These are phyloP conservation scores for Tanacetum coccineum DNA, from an alignment of 129 eudicot species.

Conservation along the genomic window DNA sequence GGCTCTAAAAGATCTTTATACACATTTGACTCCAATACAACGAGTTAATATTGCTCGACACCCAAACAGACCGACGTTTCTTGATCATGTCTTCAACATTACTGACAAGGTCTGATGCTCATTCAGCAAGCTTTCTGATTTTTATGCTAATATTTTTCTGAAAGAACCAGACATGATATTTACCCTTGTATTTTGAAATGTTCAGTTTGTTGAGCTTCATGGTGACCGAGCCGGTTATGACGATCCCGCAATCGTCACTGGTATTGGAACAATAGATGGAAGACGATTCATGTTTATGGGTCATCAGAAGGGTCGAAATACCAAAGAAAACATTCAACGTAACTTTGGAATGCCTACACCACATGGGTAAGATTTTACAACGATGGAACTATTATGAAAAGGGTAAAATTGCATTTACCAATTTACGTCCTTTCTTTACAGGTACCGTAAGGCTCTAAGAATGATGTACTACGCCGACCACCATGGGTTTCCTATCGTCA, in stretches of 20 bases:
- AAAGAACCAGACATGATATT: not conserved
- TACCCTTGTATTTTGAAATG: constrained; percentile 12
- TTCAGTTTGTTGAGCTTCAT: constrained; percentile 94
- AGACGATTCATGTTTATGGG: constrained; percentile 85
- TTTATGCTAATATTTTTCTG: not conserved
- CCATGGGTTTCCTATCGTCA: constrained; percentile 90
- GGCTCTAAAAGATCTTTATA: constrained; percentile 81
- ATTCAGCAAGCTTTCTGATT: not conserved
- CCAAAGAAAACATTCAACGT: constrained; percentile 82
- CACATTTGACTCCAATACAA: constrained; percentile 84
- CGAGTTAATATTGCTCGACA: constrained; percentile 90
- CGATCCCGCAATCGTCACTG: constrained; percentile 85
- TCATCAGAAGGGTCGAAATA: constrained; percentile 91
- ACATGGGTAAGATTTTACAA: constrained; percentile 64
- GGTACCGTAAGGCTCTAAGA: constrained; percentile 74
- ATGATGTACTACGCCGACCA: constrained; percentile 96
- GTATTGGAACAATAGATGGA: constrained; percentile 82
- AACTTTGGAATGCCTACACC: constrained; percentile 99
- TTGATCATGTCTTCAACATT: constrained; percentile 86
- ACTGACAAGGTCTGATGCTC: constrained; percentile 65
- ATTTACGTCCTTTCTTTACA: constrained; percentile 20
- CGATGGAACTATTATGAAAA: not conserved
- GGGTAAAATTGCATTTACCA: not conserved
- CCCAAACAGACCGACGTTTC: constrained; percentile 93
- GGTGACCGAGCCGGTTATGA: constrained; percentile 83